Conservation (phyloP, 176 grass and related monocot genomes). For the Elymus sibiricus region DNA sequence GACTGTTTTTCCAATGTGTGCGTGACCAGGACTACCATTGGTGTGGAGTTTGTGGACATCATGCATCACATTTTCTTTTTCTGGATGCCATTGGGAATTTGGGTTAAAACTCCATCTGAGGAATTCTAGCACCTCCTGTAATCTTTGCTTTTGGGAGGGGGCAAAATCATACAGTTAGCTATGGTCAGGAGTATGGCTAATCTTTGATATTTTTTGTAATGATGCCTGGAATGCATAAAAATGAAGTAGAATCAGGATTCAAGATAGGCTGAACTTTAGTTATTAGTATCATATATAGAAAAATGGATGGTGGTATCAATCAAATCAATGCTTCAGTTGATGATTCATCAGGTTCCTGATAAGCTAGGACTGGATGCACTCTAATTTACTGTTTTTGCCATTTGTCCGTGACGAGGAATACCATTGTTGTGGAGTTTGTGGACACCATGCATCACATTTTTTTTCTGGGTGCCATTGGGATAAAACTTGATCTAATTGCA, state of each 20-base stretch:
- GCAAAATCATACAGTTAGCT: not conserved
- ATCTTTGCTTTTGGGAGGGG: constrained; percentile 26
- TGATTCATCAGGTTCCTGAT: not conserved
- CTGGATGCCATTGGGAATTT: no score
- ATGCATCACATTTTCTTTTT: no score
- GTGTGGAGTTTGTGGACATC: no score
- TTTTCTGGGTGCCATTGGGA: not conserved
- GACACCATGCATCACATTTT: not conserved
- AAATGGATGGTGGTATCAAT: not conserved
- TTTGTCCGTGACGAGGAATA: not conserved
- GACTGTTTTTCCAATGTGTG: no score
- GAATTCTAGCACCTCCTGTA: not conserved
- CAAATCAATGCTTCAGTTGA: not conserved
- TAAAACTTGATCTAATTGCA: not conserved
- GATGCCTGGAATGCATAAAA: not conserved
- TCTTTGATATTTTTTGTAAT: not conserved
- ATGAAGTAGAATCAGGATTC: not conserved
- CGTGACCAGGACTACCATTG: no score
- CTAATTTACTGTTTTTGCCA: not conserved
- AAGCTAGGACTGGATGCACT: not conserved
- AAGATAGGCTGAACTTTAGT: not conserved
- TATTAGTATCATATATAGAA: not conserved
- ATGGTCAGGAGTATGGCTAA: no score
- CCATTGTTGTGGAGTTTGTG: no score
- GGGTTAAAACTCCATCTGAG: no score